These are phyloP conservation scores for Podaxis sp. DNA, from an alignment of 768 basidiomycete species.

Conservation along the genomic window DNA sequence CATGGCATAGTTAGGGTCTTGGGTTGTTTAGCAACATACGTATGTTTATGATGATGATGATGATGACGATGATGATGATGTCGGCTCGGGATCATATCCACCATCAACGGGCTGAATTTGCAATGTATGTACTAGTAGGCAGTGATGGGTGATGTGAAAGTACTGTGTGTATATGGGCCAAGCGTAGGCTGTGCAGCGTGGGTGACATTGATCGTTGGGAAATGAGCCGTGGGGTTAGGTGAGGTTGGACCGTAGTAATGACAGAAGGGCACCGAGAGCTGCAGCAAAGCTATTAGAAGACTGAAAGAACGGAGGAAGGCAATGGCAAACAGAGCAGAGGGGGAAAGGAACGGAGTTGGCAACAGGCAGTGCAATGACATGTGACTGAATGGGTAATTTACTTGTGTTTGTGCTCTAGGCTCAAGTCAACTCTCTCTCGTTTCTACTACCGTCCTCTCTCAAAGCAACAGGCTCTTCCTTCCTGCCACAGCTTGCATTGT, in stretches of 20 bases:
- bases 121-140: not conserved
- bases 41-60: not conserved
- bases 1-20: not conserved
- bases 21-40: not conserved
- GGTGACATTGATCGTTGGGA: not conserved
- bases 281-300: not conserved
- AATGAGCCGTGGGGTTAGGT: not conserved
- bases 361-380: constrained; percentile 8
- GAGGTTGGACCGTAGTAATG: not conserved
- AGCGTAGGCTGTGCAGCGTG: not conserved
- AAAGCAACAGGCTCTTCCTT: not conserved
- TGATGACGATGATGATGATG: not conserved
- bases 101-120: not conserved
- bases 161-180: no score
- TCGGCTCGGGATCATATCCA: not conserved
- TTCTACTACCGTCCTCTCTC: not conserved
- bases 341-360: not conserved
- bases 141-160: no score
- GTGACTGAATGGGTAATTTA: constrained; percentile 1
- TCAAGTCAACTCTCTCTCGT: not conserved
- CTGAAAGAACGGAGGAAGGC: not conserved
- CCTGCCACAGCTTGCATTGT: constrained; percentile 7
- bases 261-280: not conserved
- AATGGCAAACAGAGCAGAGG: not conserved
- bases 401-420: not conserved